A percentile compares a stretch with the other conserved stretches of the same genome.
Conservation (phyloP, 2,329 filamentous ascomycete species). For the Penicillium occitanis region DNA sequence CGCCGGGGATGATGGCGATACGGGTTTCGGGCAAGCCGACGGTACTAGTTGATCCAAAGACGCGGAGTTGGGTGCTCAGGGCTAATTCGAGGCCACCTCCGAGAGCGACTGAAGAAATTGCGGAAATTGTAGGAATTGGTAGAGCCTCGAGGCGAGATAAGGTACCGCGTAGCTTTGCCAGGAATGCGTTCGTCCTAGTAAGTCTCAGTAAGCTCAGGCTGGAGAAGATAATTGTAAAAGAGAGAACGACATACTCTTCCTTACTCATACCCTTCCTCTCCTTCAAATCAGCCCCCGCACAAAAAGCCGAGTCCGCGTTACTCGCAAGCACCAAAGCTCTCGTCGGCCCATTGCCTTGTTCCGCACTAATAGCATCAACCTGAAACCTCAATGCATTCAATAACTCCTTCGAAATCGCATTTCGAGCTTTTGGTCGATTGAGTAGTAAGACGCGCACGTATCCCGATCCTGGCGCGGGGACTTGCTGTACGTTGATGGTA, state of each 20-base stretch:
- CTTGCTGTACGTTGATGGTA: constrained; percentile 66
- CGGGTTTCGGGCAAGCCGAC: constrained; percentile 89
- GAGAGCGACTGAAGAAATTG: constrained; percentile 80
- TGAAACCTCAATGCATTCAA: constrained; percentile 70
- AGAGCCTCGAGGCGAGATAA: constrained; percentile 71
- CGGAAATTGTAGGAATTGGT: constrained; percentile 85
- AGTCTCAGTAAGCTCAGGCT: background rate
- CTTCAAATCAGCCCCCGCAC: constrained; percentile 91
- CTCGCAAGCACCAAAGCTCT: constrained; percentile 81
- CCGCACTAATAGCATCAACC: constrained; percentile 67
- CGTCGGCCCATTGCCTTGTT: constrained; percentile 61
- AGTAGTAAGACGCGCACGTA: constrained; percentile 86
- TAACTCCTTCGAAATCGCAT: constrained; percentile 82
- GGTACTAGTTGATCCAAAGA: constrained; percentile 74
- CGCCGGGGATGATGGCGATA: constrained; percentile 90
- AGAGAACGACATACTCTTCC: constrained; percentile 64
- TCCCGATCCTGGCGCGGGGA: constrained; percentile 76
- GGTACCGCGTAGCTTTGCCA: constrained; percentile 71
- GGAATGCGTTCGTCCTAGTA: constrained; percentile 73
- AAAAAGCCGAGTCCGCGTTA: constrained; percentile 83
- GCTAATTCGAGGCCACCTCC: constrained; percentile 93
- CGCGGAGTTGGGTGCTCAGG: constrained; percentile 82
- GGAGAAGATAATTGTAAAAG: background rate
- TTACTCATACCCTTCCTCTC: constrained; percentile 74
- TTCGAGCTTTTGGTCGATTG: constrained; percentile 79